Evolutionary conservation across 2,329 filamentous ascomycete species (phyloP).

Genomic region (Ophiostoma novo-ulmi): DNA sequence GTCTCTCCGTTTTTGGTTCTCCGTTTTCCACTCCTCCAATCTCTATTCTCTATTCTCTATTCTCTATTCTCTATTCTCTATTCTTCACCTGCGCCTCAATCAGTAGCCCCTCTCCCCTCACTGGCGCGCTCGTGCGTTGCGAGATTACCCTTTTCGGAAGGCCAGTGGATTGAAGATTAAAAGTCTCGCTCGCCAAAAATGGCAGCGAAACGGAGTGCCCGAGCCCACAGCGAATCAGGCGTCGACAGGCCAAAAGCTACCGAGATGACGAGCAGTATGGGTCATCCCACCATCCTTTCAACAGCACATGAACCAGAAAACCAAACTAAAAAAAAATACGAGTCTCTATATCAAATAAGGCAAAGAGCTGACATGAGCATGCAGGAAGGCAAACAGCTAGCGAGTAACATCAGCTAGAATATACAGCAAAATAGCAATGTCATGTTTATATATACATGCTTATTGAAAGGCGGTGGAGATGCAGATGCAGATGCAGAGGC

Average conservation of each 20-base stretch:
- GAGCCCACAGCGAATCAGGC: neutral
- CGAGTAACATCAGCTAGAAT: neutral
- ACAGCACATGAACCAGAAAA: conserved; percentile 1
- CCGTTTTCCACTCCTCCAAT: neutral
- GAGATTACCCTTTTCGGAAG: neutral
- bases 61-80: neutral
- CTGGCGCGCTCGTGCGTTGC: neutral
- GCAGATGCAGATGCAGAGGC: conserved; percentile 13
- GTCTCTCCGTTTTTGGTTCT: neutral
- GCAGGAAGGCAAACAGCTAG: neutral
- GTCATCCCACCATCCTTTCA: neutral
- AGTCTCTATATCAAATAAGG: neutral
- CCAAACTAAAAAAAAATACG: neutral
- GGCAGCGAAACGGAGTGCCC: conserved; percentile 5
- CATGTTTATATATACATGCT: neutral
- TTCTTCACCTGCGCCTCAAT: neutral
- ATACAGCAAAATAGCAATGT: neutral
- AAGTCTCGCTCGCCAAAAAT: neutral
- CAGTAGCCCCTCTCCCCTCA: neutral
- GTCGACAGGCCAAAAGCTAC: neutral
- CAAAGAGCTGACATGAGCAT: neutral
- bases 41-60: neutral
- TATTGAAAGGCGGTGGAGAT: conserved; percentile 13
- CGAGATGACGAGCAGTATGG: conserved; percentile 11
- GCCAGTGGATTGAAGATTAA: neutral